These are phyloP conservation scores for Penicillium alfredii DNA, from an alignment of 495 filamentous ascomycete species.

Conservation along the genomic window DNA sequence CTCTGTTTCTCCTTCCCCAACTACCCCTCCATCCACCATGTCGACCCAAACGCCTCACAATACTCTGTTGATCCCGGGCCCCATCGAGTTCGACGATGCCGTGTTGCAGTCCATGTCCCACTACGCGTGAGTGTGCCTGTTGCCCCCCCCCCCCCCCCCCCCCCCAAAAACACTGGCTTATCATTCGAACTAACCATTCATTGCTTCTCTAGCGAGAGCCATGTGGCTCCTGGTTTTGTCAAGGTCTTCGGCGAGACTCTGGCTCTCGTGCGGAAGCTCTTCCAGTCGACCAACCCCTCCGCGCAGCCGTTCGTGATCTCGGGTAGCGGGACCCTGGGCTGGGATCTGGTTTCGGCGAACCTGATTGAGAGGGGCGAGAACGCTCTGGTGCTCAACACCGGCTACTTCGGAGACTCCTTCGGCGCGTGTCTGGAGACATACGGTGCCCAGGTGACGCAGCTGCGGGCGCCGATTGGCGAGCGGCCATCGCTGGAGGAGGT, in stretches of 20 bases:
- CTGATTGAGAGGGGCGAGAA: constrained; percentile 82
- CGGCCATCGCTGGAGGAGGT: constrained; percentile 82
- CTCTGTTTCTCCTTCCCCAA: constrained; percentile 23
- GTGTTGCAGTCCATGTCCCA: constrained; percentile 94
- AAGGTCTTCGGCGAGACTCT: constrained; percentile 85
- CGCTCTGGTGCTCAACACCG: constrained; percentile 86
- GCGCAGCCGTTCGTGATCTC: constrained; percentile 90
- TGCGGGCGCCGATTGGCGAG: constrained; percentile 83
- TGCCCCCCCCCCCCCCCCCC: neutral
- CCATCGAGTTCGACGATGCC: constrained; percentile 98
- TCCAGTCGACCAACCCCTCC: constrained; percentile 74
- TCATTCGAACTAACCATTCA: constrained; percentile 2
- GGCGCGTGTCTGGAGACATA: constrained; percentile 87
- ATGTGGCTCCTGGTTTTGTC: constrained; percentile 84
- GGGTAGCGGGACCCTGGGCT: constrained; percentile 91
- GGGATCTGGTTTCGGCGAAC: constrained; percentile 93
- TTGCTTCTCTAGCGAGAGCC: constrained; percentile 68
- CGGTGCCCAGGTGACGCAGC: constrained; percentile 78
- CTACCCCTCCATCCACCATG: constrained; percentile 44
- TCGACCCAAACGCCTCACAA: constrained; percentile 74
- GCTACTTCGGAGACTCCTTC: constrained; percentile 96
- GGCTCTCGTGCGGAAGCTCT: constrained; percentile 81
- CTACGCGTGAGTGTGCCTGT: constrained; percentile 84
- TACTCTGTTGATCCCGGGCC: constrained; percentile 86
- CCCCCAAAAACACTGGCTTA: neutral